These are phyloP conservation scores for Jatropha curcas DNA, from an alignment of 345 rosid species.

Conservation along the genomic window DNA sequence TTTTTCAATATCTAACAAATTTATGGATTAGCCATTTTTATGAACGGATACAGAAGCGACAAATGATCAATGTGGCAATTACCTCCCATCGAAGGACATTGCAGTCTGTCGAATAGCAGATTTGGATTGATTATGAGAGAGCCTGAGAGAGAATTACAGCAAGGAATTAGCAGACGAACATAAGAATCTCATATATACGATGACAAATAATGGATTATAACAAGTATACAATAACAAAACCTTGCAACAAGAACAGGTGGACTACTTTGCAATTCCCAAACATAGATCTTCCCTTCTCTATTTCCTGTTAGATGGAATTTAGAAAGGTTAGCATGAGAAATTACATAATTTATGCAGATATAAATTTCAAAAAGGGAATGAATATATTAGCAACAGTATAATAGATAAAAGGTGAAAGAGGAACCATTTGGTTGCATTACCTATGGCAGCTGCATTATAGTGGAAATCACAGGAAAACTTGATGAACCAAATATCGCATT, in stretches of 20 bases:
- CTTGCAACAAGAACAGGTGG: conserved; percentile 91
- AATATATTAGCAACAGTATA: neutral
- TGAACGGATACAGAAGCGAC: neutral
- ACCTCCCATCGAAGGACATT: conserved; percentile 93
- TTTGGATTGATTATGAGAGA: conserved; percentile 74
- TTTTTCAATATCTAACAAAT: conserved; percentile 2
- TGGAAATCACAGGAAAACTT: conserved; percentile 91
- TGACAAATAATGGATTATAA: neutral
- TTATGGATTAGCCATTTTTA: neutral
- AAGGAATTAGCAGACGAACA: neutral
- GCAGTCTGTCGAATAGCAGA: conserved; percentile 92
- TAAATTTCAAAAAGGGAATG: neutral
- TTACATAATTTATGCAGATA: neutral
- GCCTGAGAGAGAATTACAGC: conserved; percentile 35
- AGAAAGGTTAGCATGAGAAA: neutral
- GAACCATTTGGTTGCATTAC: conserved; percentile 33
- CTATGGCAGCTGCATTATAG: conserved; percentile 73
- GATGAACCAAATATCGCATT: conserved; percentile 96
- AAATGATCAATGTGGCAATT: neutral
- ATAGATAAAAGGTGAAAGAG: neutral
- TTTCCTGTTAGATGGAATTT: conserved; percentile 55
- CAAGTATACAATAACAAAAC: conserved; percentile 29
- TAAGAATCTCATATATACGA: neutral
- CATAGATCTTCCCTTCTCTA: conserved; percentile 90
- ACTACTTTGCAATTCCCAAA: conserved; percentile 91